Evolutionary conservation across 2,329 filamentous ascomycete species (phyloP).

Genomic region (Xylaria sp.): DNA sequence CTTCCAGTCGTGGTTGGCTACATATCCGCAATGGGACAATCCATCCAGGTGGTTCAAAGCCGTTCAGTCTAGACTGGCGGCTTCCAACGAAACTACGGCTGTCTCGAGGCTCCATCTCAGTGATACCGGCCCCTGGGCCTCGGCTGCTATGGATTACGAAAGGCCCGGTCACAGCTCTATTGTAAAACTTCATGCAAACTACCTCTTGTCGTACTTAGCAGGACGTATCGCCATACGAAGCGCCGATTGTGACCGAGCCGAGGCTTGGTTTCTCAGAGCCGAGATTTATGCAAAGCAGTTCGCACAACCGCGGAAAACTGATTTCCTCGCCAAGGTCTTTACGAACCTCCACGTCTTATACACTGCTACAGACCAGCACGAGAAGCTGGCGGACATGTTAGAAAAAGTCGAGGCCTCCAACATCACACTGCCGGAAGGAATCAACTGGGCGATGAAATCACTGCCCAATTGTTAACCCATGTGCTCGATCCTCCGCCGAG

Average conservation of each 20-base stretch:
- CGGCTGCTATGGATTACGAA: slow-evolving; percentile 11
- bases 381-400: slow-evolving; percentile 9
- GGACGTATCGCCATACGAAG: slow-evolving; percentile 17
- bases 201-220: slow-evolving; percentile 15
- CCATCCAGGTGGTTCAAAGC: slow-evolving; percentile 7
- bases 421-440: slow-evolving; percentile 1
- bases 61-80: slow-evolving; percentile 10
- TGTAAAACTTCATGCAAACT: slow-evolving; percentile 9
- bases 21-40: slow-evolving; percentile 16
- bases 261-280: slow-evolving; percentile 18
- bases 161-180: neutral
- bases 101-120: neutral
- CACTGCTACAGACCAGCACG: slow-evolving; percentile 8
- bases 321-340: slow-evolving; percentile 14
- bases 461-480: slow-evolving; percentile 4
- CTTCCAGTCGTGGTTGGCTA: slow-evolving; percentile 14
- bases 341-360: slow-evolving; percentile 19
- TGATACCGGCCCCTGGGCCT: neutral
- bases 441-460: slow-evolving; percentile 4
- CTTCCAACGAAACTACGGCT: neutral
- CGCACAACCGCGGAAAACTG: neutral
- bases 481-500: neutral
- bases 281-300: slow-evolving; percentile 8
- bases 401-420: slow-evolving; percentile 12
- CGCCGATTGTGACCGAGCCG: slow-evolving; percentile 16